Conservation (phyloP, 495 filamentous ascomycete genomes). For the Bombardia bombarda region DNA sequence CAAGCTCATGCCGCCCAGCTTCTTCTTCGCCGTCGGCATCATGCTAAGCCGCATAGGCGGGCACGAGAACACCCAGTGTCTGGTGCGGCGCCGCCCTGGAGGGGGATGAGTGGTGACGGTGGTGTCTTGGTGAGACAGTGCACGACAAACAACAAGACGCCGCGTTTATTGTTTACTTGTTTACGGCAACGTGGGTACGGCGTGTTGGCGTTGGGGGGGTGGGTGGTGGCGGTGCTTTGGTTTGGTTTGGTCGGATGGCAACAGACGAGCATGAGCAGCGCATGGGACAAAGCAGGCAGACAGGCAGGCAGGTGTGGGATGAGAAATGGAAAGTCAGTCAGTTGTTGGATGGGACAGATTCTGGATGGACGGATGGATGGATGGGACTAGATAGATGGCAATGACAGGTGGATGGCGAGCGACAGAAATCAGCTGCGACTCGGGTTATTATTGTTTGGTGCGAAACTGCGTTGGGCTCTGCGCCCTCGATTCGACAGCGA, state of each 20-base stretch:
- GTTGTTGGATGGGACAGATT: too few species aligned
- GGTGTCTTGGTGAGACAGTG: too few species aligned
- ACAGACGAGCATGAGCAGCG: neutral
- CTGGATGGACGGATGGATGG: neutral
- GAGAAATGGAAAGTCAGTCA: neutral
- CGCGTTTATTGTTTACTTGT: too few species aligned
- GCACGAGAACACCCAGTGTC: neutral
- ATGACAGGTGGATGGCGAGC: too few species aligned
- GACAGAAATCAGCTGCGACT: conserved; percentile 9
- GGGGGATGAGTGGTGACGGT: conserved; percentile 6
- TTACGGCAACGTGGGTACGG: too few species aligned
- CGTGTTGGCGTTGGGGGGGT: neutral
- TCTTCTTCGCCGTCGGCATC: conserved; percentile 29
- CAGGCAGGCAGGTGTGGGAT: neutral
- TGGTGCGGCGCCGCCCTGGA: conserved; percentile 7
- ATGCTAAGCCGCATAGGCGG: conserved; percentile 19
- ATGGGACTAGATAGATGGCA: neutral
- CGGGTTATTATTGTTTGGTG: conserved; percentile 20
- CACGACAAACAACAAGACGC: too few species aligned
- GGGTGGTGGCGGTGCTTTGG: neutral
- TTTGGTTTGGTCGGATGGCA: neutral
- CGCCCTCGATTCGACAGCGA: conserved; percentile 23
- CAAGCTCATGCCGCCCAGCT: conserved; percentile 21
- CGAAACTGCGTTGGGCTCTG: conserved; percentile 18
- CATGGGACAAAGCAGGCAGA: neutral